These are phyloP conservation scores for Linnemannia schmuckeri DNA, from an alignment of 192 early-diverging fungal species.

Conservation along the genomic window DNA sequence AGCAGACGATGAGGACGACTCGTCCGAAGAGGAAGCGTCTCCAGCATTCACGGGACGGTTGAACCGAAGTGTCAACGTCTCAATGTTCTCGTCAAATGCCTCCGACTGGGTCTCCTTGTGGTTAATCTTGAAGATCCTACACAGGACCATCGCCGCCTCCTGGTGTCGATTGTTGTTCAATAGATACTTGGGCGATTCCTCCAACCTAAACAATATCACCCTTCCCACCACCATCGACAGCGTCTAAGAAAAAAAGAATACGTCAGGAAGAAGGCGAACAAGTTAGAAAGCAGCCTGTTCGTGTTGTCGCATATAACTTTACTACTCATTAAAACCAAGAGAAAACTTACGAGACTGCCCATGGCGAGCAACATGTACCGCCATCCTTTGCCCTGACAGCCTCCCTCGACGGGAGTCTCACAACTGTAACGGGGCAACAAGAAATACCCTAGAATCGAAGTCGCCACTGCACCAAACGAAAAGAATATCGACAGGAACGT, in stretches of 20 bases:
- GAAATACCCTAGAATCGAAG: slow-evolving; percentile 73
- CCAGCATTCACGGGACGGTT: slow-evolving; percentile 12
- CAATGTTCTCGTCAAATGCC: slow-evolving; percentile 45
- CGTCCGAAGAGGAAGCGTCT: not conserved
- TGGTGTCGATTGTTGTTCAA: slow-evolving; percentile 71
- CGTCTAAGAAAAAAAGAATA: slow-evolving; percentile 51
- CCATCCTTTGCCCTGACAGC: slow-evolving; percentile 82
- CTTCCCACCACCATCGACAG: slow-evolving; percentile 79
- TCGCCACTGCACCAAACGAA: slow-evolving; percentile 82
- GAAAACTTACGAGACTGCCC: slow-evolving; percentile 58
- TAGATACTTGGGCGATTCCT: slow-evolving; percentile 87
- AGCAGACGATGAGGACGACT: slow-evolving; percentile 19
- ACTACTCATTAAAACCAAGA: not conserved
- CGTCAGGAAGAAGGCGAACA: not conserved
- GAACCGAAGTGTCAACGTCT: slow-evolving; percentile 33
- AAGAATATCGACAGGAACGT: slow-evolving; percentile 90
- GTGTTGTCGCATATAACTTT: not conserved
- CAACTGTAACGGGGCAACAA: slow-evolving; percentile 80
- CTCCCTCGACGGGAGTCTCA: slow-evolving; percentile 66
- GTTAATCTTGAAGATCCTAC: slow-evolving; percentile 75
- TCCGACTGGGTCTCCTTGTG: slow-evolving; percentile 56
- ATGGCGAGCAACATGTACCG: slow-evolving; percentile 77
- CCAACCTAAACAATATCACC: slow-evolving; percentile 74
- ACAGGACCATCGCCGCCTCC: slow-evolving; percentile 77
- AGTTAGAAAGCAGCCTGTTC: not conserved